Evolutionary conservation across 2,329 filamentous ascomycete genomes (phyloP), one percentile per base, ranked within the genome.

Genomic region (Aureobasidium sp.): DNA sequence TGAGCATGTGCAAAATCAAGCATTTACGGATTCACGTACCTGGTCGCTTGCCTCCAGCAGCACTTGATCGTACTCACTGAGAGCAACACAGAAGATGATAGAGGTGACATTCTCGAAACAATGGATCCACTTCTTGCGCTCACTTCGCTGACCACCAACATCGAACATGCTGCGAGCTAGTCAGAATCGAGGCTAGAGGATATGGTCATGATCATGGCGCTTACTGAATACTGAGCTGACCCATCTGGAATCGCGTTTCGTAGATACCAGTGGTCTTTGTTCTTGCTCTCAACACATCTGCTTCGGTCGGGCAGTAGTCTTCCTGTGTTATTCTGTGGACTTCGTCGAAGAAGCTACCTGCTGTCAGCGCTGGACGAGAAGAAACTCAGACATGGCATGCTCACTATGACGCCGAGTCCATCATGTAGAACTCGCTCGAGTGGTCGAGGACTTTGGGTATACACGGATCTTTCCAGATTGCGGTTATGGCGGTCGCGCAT

Each of bases 41-140:
- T 97, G 94, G 72, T 93, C 97, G 76, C 90, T 96, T 77, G 97
- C 94, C 77, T 99, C 94, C 42, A 99, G 80, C 59, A 99, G 80
- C 5, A 97, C 93, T 77, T 99, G 94, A 72, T 99, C 94, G 74
- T 99, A 99, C 77, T 99, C 94, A 78, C 92, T 97, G 68, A 99
- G 79, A 16, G 94, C 94, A 65, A 99, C 94, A 72, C 94, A 99
- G 77, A 99, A 99, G 68, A 99, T 99, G 75, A 99, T 99, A 4
- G 94, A 97, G 47, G 94, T 99, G 70, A 99, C 94, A 70, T 97
- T 97, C 76, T 99, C 94, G 75, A 99, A 99, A 79, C 94, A 99
- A 78, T 99, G 94, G 72, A 99, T 99, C 94, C 94, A 99, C 79
- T 99, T 99, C 81, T 99, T 99, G 65, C 94, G 85, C 77, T 99